These are phyloP conservation scores for Boletus mariae DNA, from an alignment of 1,284 basidiomycete genomes.

Conservation along the genomic window DNA sequence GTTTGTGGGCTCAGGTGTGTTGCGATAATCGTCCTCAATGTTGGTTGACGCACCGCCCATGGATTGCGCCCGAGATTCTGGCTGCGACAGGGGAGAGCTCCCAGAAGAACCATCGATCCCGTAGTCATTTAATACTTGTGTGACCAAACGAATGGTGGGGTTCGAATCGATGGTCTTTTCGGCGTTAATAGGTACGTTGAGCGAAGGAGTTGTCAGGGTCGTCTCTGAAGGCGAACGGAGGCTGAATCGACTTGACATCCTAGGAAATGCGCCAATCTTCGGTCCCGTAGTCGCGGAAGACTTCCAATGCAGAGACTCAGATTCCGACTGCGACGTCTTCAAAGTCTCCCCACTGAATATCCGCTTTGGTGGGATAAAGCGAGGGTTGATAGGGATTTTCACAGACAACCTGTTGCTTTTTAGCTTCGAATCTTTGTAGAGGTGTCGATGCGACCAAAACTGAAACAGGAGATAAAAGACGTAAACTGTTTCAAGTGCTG, in stretches of 20 bases:
- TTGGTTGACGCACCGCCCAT: conserved; percentile 18
- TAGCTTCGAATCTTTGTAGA: conserved; percentile 61
- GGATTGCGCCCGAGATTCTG: conserved; percentile 10
- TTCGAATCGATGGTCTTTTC: conserved; percentile 12
- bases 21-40: conserved; percentile 3
- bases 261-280: conserved; percentile 10
- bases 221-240: conserved; percentile 27
- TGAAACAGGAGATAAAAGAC: conserved; percentile 80
- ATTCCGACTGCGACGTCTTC: conserved; percentile 23
- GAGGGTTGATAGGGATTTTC: conserved; percentile 33
- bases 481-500: conserved; percentile 49
- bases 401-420: conserved; percentile 42
- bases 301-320: conserved; percentile 17
- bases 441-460: conserved; percentile 80
- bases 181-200: conserved; percentile 1
- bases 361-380: conserved; percentile 26
- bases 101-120: background rate
- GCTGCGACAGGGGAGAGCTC: conserved; percentile 4
- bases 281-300: conserved; percentile 10
- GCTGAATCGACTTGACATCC: conserved; percentile 7
- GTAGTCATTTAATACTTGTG: conserved; percentile 8
- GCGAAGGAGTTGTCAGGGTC: conserved; percentile 21
- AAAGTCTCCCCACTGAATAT: conserved; percentile 24
- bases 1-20: conserved; percentile 12
- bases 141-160: conserved; percentile 26